Evolutionary conservation across 2,329 filamentous ascomycete species (phyloP).

Genomic region (Fusarium nanum): DNA sequence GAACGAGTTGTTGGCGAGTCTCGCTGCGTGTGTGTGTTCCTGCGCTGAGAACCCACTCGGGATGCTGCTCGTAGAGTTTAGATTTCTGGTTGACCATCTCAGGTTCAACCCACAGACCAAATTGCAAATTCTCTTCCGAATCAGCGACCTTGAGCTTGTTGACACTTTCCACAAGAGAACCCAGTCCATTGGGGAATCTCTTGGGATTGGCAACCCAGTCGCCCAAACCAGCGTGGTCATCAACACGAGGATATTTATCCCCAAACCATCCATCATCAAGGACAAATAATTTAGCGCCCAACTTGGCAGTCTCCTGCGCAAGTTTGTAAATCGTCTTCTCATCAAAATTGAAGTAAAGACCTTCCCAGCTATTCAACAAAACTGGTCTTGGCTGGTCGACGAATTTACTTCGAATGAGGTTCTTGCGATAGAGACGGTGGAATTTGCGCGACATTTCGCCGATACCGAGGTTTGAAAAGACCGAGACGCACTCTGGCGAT

Average conservation of each 20-base stretch:
- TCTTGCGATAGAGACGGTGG: constrained; percentile 70
- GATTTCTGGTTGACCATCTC: constrained; percentile 76
- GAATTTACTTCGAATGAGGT: constrained; percentile 69
- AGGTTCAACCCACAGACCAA: constrained; percentile 75
- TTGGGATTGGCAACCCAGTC: constrained; percentile 71
- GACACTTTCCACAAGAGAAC: constrained; percentile 62
- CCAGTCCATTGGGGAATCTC: constrained; percentile 69
- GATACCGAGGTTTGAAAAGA: constrained; percentile 69
- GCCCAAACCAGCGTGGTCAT: constrained; percentile 69
- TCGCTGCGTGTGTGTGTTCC: constrained; percentile 67
- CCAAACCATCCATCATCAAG: constrained; percentile 77
- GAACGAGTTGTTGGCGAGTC: constrained; percentile 68
- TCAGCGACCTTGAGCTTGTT: constrained; percentile 61
- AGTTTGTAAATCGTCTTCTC: constrained; percentile 65
- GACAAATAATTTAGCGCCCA: constrained; percentile 73
- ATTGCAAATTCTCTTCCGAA: constrained; percentile 61
- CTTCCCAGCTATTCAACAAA: constrained; percentile 75
- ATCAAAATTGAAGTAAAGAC: constrained; percentile 69
- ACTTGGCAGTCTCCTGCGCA: constrained; percentile 65
- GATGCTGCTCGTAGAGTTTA: constrained; percentile 69
- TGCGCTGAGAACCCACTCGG: constrained; percentile 72
- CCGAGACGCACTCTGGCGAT: constrained; percentile 71
- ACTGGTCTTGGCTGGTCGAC: constrained; percentile 64
- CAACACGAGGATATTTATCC: constrained; percentile 65
- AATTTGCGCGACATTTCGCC: constrained; percentile 72